phyloP scores from a whole-genome alignment of 805 yeast species.

The Isabelozyma heimii region DNA sequence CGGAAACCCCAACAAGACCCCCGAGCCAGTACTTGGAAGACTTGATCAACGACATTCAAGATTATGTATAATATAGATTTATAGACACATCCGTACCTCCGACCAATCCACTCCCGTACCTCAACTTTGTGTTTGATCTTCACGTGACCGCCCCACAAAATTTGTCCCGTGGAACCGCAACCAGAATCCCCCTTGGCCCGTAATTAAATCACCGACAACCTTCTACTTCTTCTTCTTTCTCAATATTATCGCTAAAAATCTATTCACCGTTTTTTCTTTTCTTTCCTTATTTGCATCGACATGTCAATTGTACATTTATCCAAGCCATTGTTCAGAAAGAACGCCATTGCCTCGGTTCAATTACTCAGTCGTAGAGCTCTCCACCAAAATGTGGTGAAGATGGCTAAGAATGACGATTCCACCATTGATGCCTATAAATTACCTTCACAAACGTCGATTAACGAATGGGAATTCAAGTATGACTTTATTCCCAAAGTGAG shows the following conservation, averaged over 20 bases:
- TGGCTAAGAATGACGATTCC: constrained; percentile 55
- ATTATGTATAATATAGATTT: not conserved
- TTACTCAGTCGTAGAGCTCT: not conserved
- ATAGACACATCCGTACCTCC: not conserved
- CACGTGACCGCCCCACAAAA: not conserved
- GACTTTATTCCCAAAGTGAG: constrained; percentile 42
- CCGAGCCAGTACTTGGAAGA: constrained; percentile 51
- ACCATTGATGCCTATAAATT: constrained; percentile 56
- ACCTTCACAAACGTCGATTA: constrained; percentile 45
- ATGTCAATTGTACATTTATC: not conserved
- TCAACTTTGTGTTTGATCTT: too few relatives aligned
- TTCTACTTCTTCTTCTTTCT: not conserved
- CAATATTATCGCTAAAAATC: not conserved
- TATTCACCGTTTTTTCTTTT: not conserved
- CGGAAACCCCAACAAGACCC: constrained; percentile 31
- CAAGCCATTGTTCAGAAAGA: not conserved
- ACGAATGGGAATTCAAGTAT: constrained; percentile 50
- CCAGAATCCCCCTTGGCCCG: not conserved
- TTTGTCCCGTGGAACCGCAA: not conserved
- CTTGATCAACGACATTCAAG: constrained; percentile 24
- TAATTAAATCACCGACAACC: not conserved
- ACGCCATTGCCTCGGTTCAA: not conserved
- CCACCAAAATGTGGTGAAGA: constrained; percentile 2
- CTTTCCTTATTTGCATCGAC: not conserved
- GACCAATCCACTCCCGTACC: not conserved